Conservation (phyloP, 2,329 filamentous ascomycete species). For the Colletotrichum limetticola region DNA sequence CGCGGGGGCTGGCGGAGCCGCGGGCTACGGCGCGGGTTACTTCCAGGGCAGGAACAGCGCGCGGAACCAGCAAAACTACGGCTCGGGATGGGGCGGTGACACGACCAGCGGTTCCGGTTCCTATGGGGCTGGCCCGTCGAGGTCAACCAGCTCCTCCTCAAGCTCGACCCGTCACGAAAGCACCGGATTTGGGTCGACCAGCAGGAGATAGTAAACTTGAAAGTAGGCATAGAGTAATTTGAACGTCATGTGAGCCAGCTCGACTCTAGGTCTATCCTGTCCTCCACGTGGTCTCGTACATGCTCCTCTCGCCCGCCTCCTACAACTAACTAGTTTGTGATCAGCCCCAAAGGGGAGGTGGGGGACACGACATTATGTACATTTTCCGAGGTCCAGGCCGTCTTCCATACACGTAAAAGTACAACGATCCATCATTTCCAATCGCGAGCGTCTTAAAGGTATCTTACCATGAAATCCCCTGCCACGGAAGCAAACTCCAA, state of each 20-base stretch:
- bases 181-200: slow-evolving; percentile 79
- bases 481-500: slow-evolving; percentile 32
- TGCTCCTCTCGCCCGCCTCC: not conserved
- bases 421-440: slow-evolving; percentile 36
- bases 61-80: slow-evolving; percentile 39
- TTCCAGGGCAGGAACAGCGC: slow-evolving; percentile 40
- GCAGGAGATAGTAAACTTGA: slow-evolving; percentile 57
- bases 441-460: slow-evolving; percentile 31
- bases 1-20: slow-evolving; percentile 74
- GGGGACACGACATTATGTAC: slow-evolving; percentile 29
- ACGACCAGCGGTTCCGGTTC: slow-evolving; percentile 37
- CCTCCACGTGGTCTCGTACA: slow-evolving; percentile 5
- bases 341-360: not conserved
- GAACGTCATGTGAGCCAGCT: slow-evolving; percentile 23
- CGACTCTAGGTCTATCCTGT: slow-evolving; percentile 35
- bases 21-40: slow-evolving; percentile 71
- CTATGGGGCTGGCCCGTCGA: slow-evolving; percentile 47
- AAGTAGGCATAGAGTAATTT: slow-evolving; percentile 23
- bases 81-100: slow-evolving; percentile 47
- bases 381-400: slow-evolving; percentile 25
- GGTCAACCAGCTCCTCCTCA: slow-evolving; percentile 49
- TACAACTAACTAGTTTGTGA: not conserved
- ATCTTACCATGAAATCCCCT: slow-evolving; percentile 34
- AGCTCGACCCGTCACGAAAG: slow-evolving; percentile 69
- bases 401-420: slow-evolving; percentile 37